Percentiles rank a stretch among this genome's conserved stretches.
These are phyloP conservation scores for Ustilago tritici DNA, from an alignment of 1,284 basidiomycete species.

Conservation along the genomic window DNA sequence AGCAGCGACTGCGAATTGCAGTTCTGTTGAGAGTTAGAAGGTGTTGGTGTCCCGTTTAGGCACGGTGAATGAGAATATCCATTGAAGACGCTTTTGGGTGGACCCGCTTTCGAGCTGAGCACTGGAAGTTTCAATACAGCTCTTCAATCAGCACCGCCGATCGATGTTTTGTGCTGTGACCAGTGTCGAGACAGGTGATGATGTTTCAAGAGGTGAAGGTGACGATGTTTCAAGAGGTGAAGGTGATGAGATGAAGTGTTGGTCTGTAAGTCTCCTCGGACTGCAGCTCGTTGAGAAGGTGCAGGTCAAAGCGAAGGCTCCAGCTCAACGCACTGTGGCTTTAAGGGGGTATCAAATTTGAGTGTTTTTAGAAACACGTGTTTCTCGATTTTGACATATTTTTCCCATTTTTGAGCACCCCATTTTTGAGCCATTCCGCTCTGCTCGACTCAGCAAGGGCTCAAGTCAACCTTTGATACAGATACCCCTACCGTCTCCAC, in stretches of 20 bases:
- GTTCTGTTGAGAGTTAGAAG: background rate
- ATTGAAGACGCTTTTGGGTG: slow-evolving; percentile 13
- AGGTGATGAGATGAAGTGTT: slow-evolving; percentile 19
- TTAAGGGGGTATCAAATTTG: background rate
- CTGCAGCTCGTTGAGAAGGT: background rate
- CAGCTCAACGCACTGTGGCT: slow-evolving; percentile 24
- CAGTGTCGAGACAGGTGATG: background rate
- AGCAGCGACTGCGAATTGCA: background rate
- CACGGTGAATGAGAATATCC: slow-evolving; percentile 6
- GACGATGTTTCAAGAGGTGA: background rate
- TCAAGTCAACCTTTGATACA: background rate
- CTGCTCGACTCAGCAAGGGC: background rate
- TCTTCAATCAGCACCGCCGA: background rate
- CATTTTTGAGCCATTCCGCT: background rate
- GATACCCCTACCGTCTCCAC: background rate
- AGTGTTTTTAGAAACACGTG: too few relatives aligned
- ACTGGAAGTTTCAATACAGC: background rate
- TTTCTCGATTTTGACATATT: too few relatives aligned
- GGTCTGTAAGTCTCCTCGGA: slow-evolving; percentile 18
- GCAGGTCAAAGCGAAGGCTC: slow-evolving; percentile 12
- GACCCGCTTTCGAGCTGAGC: background rate
- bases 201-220: background rate
- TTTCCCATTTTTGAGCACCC: too few relatives aligned
- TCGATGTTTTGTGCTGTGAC: background rate
- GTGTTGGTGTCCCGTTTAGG: slow-evolving; percentile 15